These are phyloP conservation scores for Citrus trifoliata DNA, from an alignment of 345 rosid species.

Conservation along the genomic window DNA sequence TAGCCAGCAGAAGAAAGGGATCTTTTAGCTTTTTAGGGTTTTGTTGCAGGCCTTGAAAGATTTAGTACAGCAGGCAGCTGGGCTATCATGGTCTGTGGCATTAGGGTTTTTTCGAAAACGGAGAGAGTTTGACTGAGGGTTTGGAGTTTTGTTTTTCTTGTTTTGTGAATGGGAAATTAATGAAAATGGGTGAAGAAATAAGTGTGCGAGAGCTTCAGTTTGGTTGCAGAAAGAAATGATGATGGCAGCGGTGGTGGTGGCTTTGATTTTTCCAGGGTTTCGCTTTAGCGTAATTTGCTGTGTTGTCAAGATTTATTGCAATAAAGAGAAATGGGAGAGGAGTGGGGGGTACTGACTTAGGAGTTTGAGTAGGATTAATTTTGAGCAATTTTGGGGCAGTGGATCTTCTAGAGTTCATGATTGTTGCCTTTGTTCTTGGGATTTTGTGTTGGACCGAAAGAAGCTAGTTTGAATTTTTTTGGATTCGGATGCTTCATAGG, in stretches of 20 bases:
- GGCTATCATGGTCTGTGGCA: conserved; percentile 8
- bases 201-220: not conserved
- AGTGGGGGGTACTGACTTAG: not conserved
- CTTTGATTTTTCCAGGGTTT: not conserved
- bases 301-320: not conserved
- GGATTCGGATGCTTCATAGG: not conserved
- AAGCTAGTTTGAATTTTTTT: not conserved
- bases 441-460: conserved; percentile 13
- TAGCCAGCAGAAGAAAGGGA: not conserved
- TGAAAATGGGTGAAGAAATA: not conserved
- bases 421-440: conserved; percentile 8
- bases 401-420: not conserved
- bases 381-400: not conserved
- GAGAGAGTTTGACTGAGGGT: not conserved
- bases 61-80: not conserved
- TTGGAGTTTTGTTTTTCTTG: not conserved
- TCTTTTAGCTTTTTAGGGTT: not conserved
- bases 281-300: not conserved
- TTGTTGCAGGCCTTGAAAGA: not conserved
- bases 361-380: not conserved
- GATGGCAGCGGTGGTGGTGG: not conserved
- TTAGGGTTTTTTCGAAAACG: not conserved
- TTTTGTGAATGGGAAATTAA: not conserved
- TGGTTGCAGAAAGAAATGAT: not conserved
- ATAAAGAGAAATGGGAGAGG: not conserved